Evolutionary conservation across 805 yeast genomes (phyloP), one percentile per base, ranked within the genome.

Genomic region (Suhomyces faveliae): DNA sequence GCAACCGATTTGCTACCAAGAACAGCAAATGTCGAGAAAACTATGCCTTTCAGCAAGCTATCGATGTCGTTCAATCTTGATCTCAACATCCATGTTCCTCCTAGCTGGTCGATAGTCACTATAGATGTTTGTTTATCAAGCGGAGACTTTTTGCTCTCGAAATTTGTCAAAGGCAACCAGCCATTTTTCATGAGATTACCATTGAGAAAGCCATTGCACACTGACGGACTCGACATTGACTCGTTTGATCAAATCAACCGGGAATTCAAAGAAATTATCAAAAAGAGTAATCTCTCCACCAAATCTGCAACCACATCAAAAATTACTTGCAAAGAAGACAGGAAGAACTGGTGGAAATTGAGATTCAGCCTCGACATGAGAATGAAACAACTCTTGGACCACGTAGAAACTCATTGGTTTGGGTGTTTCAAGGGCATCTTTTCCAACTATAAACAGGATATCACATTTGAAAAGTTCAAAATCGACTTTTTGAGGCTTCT

Each of bases 371-470:
- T 90, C 13, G 97, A 92, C 62, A 61, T 69, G 8, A 64, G 76
- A 41, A 59, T 92, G 45, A 62, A 75, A 35, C 63, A 62, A 1
- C 63, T 90, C n/a, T 60, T 92, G n/a, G 56, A 61, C 0, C 70
- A 70, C 25, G 76, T 88, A 7, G 92, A 89, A 46, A 62, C 63
- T 19, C 67, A 70, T 47, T 88, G 97, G 91, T 67, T 92, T 30
- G 89, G 92, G 11, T 95, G 92, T 0, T 87, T 89, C 54, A 68
- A 68, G 45, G 84, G 90, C 0, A 59, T 89, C 2, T 85, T 91
- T 59, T 67, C 71, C 35, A 66, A 68, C 1, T 52, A 52, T 7
- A 55, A 56, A 2, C 52, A 70, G 12, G 47, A 53, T 9, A 37
- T 48, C 2, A 46, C 48, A 4, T 63, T 52, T 45, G 43, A 30